Evolutionary conservation across 2,329 filamentous ascomycete species (phyloP).

Genomic region (Clarireedia sp.): DNA sequence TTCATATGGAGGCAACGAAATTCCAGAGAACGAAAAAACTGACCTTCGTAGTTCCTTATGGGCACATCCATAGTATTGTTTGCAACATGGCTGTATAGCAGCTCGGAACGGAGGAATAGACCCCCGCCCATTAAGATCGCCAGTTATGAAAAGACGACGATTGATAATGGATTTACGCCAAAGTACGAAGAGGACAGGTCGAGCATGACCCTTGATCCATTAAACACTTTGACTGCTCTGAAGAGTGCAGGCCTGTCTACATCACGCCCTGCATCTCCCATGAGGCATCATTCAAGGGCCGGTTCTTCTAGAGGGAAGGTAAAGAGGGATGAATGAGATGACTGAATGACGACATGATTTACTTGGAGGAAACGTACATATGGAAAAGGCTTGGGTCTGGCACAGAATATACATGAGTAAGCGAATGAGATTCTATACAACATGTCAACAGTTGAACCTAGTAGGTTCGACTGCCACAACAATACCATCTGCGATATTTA

Average conservation of each 20-base stretch:
- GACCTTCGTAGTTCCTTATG: slow-evolving; percentile 58
- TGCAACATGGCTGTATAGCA: slow-evolving; percentile 79
- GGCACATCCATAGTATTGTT: slow-evolving; percentile 73
- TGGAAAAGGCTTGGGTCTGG: not conserved
- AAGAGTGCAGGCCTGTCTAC: slow-evolving; percentile 43
- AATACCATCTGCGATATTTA: too few relatives aligned
- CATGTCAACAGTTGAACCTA: too few relatives aligned
- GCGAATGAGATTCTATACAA: too few relatives aligned
- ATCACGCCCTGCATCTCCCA: slow-evolving; percentile 42
- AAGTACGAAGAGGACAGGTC: slow-evolving; percentile 25
- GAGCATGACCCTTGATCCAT: slow-evolving; percentile 25
- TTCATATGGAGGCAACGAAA: slow-evolving; percentile 14
- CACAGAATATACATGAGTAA: too few relatives aligned
- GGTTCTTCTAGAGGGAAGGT: slow-evolving; percentile 32
- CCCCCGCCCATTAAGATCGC: slow-evolving; percentile 62
- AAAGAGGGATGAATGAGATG: slow-evolving; percentile 31
- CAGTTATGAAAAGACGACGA: slow-evolving; percentile 61
- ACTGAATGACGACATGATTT: not conserved
- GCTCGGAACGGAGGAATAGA: slow-evolving; percentile 51
- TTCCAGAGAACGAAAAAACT: not conserved
- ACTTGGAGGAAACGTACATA: not conserved
- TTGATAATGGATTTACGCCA: slow-evolving; percentile 29
- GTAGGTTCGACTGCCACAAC: too few relatives aligned
- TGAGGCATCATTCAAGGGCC: slow-evolving; percentile 35
- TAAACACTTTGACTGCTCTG: slow-evolving; percentile 16